Conservation (phyloP, 768 basidiomycete genomes). For the Kwoniella europaea region DNA sequence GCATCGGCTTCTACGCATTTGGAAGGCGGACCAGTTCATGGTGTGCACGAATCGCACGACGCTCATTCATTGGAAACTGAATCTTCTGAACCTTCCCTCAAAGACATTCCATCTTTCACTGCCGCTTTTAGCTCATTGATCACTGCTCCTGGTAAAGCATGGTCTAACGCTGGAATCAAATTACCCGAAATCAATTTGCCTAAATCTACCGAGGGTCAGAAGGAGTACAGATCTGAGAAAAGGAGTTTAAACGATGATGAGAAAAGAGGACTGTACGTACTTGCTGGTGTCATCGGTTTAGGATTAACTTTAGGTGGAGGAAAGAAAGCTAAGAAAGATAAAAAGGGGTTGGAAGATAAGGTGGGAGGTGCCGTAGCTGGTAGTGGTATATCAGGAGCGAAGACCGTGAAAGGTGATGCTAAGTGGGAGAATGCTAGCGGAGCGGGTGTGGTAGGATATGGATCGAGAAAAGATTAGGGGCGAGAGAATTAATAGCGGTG, state of each 20-base stretch:
- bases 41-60: slow-evolving; percentile 54
- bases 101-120: slow-evolving; percentile 32
- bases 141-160: slow-evolving; percentile 30
- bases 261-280: slow-evolving; percentile 62
- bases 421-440: slow-evolving; percentile 52
- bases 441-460: slow-evolving; percentile 49
- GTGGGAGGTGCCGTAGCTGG: slow-evolving; percentile 6
- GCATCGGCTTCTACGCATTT: slow-evolving; percentile 63
- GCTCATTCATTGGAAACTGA: slow-evolving; percentile 40
- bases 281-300: slow-evolving; percentile 63
- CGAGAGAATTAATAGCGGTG: too few relatives aligned
- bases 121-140: slow-evolving; percentile 35
- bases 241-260: slow-evolving; percentile 60
- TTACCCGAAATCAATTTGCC: slow-evolving; percentile 39
- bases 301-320: slow-evolving; percentile 62
- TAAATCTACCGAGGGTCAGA: slow-evolving; percentile 19
- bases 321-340: slow-evolving; percentile 30
- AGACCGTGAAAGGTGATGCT: slow-evolving; percentile 37
- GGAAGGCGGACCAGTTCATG: slow-evolving; percentile 63
- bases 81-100: slow-evolving; percentile 17
- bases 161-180: slow-evolving; percentile 40
- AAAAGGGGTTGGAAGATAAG: slow-evolving; percentile 1
- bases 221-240: slow-evolving; percentile 40
- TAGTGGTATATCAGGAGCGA: slow-evolving; percentile 10
- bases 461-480: slow-evolving; percentile 48